phyloP scores from a whole-genome alignment of 75 land plant species.

The Cryptomeria japonica region DNA sequence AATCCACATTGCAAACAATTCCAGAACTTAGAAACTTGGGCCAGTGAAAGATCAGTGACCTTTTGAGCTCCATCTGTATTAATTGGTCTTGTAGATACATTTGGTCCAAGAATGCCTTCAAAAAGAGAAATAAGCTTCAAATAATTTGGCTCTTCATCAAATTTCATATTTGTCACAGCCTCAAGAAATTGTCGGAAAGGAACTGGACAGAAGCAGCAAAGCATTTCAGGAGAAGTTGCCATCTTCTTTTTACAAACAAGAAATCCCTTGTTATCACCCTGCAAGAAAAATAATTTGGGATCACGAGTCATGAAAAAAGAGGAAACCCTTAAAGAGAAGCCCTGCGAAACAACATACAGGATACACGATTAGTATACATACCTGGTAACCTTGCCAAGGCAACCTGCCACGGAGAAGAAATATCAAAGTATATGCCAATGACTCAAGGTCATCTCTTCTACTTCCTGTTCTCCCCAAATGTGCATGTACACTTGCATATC shows the following conservation, averaged over 20 bases:
- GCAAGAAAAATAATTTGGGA: background rate
- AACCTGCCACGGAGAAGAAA: constrained; percentile 85
- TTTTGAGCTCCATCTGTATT: constrained; percentile 92
- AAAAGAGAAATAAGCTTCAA: constrained; percentile 79
- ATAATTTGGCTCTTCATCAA: constrained; percentile 98
- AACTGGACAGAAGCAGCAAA: constrained; percentile 89
- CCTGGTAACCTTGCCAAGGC: constrained; percentile 99
- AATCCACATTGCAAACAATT: background rate
- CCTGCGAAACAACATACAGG: background rate
- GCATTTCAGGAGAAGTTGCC: constrained; percentile 92
- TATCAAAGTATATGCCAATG: constrained; percentile 87
- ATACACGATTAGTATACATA: constrained; percentile 13
- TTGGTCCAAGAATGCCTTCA: constrained; percentile 78
- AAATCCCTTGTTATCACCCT: constrained; percentile 98
- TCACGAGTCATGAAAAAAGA: background rate
- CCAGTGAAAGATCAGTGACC: constrained; percentile 29
- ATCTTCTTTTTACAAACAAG: constrained; percentile 97
- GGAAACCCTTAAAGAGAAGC: background rate
- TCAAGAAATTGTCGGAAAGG: constrained; percentile 95
- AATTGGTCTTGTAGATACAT: constrained; percentile 67
- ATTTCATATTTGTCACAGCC: constrained; percentile 89
- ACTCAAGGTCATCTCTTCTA: constrained; percentile 95
- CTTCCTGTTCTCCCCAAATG: constrained; percentile 97
- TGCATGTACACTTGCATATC: constrained; percentile 99
- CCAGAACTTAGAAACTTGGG: background rate